Evolutionary conservation across 2,329 filamentous ascomycete species (phyloP).

Genomic region (Aspergillus tamarii): DNA sequence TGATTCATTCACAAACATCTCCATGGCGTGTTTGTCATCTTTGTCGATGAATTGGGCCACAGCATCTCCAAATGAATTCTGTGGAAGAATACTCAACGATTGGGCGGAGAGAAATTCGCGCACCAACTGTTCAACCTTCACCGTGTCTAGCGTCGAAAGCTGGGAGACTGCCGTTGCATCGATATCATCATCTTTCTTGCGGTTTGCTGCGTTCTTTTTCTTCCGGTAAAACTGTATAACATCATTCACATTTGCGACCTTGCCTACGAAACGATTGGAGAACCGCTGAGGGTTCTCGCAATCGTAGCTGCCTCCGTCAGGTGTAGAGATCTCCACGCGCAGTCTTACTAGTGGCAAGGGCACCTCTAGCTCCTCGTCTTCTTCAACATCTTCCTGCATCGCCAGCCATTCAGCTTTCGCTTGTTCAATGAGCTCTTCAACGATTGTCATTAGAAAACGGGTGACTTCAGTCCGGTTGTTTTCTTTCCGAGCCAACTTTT

Average conservation of each 20-base stretch:
- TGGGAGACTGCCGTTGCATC: conserved; percentile 66
- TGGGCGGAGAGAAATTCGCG: conserved; percentile 85
- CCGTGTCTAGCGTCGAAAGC: conserved; percentile 66
- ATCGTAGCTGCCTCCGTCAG: conserved; percentile 83
- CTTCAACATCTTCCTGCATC: conserved; percentile 68
- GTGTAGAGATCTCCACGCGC: conserved; percentile 85
- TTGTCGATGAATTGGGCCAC: conserved; percentile 93
- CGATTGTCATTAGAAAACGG: conserved; percentile 71
- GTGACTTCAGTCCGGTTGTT: conserved; percentile 85
- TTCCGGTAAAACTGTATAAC: conserved; percentile 92
- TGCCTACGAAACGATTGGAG: conserved; percentile 87
- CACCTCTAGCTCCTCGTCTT: conserved; percentile 60
- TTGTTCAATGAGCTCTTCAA: conserved; percentile 84
- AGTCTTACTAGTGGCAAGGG: conserved; percentile 85
- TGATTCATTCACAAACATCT: conserved; percentile 74
- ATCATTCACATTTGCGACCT: conserved; percentile 90
- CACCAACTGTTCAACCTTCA: conserved; percentile 88
- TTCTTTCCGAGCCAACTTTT: conserved; percentile 75
- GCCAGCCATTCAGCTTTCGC: conserved; percentile 80
- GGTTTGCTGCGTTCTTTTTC: conserved; percentile 63
- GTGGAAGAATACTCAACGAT: conserved; percentile 87
- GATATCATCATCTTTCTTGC: conserved; percentile 59
- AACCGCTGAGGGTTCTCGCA: conserved; percentile 95
- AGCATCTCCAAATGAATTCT: conserved; percentile 90
- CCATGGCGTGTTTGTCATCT: conserved; percentile 91